Percentiles rank a stretch among this genome's conserved stretches.
Evolutionary conservation across 2,329 filamentous ascomycete genomes (phyloP).

Genomic region (Fusarium buxicola): DNA sequence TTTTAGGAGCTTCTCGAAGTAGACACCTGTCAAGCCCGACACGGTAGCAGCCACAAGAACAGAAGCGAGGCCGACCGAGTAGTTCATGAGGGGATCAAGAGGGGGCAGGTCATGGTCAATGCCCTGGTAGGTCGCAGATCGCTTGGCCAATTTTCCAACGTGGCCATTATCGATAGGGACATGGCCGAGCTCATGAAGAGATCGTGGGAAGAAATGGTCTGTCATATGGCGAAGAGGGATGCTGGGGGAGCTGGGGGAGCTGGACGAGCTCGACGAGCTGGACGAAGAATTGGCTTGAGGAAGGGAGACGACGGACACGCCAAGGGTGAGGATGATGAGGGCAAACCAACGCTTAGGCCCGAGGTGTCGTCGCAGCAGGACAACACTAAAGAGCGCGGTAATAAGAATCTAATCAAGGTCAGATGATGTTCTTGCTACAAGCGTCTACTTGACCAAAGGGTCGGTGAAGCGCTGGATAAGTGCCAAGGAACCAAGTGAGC

Average conservation of each 20-base stretch:
- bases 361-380: conserved; percentile 78
- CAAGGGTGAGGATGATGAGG: conserved; percentile 80
- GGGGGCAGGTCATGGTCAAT: conserved; percentile 72
- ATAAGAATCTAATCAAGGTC: conserved; percentile 73
- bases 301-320: conserved; percentile 87
- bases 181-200: conserved; percentile 80
- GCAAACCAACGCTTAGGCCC: conserved; percentile 82
- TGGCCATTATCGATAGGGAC: conserved; percentile 40
- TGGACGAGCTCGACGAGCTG: too few species aligned
- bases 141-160: conserved; percentile 51
- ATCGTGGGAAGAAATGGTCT: conserved; percentile 80
- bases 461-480: neutral
- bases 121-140: conserved; percentile 89
- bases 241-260: conserved; percentile 64
- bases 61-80: conserved; percentile 80
- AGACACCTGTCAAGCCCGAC: conserved; percentile 87
- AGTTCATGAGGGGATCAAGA: conserved; percentile 73
- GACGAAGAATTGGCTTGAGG: conserved; percentile 69
- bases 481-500: conserved; percentile 17
- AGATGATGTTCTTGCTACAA: neutral
- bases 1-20: conserved; percentile 92
- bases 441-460: too few species aligned
- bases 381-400: conserved; percentile 86
- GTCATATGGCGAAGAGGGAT: conserved; percentile 72
- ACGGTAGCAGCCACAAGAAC: conserved; percentile 82